phyloP scores from a whole-genome alignment of 805 yeast genomes.

The Cyberlindnera suaveolens region DNA sequence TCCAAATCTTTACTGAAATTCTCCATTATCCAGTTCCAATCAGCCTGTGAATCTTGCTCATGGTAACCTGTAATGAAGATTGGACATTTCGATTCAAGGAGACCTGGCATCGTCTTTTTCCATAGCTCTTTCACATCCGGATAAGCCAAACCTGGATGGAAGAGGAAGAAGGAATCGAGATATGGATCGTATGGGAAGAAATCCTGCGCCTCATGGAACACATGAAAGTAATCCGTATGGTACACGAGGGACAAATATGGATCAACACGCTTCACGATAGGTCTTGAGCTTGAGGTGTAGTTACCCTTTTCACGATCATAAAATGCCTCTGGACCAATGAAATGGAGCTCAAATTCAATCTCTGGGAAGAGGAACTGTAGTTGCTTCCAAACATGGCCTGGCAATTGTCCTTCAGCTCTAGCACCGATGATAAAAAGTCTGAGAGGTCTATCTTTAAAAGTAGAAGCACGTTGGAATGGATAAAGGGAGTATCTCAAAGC shows the following conservation, averaged over 20 bases:
- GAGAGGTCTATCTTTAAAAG: constrained; percentile 79
- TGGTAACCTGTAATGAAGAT: constrained; percentile 88
- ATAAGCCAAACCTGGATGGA: constrained; percentile 92
- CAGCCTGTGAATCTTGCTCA: constrained; percentile 61
- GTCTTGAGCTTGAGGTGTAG: constrained; percentile 51
- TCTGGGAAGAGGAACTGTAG: constrained; percentile 80
- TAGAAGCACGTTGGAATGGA: constrained; percentile 51
- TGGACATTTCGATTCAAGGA: constrained; percentile 90
- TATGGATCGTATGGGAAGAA: constrained; percentile 98
- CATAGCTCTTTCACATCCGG: constrained; percentile 75
- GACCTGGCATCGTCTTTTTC: constrained; percentile 79
- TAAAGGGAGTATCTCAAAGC: constrained; percentile 88
- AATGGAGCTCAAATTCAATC: constrained; percentile 76
- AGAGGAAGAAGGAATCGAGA: constrained; percentile 83
- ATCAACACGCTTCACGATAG: constrained; percentile 70
- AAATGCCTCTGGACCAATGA: constrained; percentile 89
- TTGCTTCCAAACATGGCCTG: constrained; percentile 95
- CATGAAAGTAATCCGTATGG: constrained; percentile 90
- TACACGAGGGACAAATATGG: constrained; percentile 66
- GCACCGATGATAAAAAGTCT: constrained; percentile 89
- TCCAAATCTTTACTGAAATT: constrained; percentile 75
- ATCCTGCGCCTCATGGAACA: constrained; percentile 84
- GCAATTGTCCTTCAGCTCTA: constrained; percentile 87
- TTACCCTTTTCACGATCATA: constrained; percentile 66
- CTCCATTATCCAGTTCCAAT: constrained; percentile 61